phyloP scores from a whole-genome alignment of 1,139 yeast species.

The Debaryomyces coudertii region DNA sequence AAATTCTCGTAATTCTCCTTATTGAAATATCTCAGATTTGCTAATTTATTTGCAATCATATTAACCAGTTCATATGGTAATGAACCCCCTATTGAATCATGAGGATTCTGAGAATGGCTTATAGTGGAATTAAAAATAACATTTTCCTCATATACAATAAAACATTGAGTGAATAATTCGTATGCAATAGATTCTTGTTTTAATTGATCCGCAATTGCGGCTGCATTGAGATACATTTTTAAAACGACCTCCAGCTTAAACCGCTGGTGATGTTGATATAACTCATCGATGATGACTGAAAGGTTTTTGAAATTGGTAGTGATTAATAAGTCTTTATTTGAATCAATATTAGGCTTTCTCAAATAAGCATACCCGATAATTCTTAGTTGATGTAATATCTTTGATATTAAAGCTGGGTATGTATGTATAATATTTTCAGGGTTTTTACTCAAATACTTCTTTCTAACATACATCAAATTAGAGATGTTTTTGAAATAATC shows the following conservation, averaged over 20 bases:
- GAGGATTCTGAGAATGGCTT: slow-evolving; percentile 31
- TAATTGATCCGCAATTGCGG: slow-evolving; percentile 77
- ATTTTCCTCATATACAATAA: slow-evolving; percentile 84
- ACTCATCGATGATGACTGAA: slow-evolving; percentile 71
- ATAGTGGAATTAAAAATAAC: slow-evolving; percentile 30
- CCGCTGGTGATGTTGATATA: slow-evolving; percentile 56
- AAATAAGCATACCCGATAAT: slow-evolving; percentile 40
- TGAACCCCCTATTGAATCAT: slow-evolving; percentile 44
- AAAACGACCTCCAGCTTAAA: slow-evolving; percentile 51
- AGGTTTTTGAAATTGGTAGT: slow-evolving; percentile 68
- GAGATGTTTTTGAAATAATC: slow-evolving; percentile 57
- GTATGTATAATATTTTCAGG: slow-evolving; percentile 61
- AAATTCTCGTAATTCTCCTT: slow-evolving; percentile 74
- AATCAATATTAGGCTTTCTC: slow-evolving; percentile 23
- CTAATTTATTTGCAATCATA: slow-evolving; percentile 64
- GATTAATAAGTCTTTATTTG: slow-evolving; percentile 35
- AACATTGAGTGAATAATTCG: slow-evolving; percentile 88
- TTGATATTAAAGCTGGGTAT: slow-evolving; percentile 72
- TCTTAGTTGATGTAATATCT: slow-evolving; percentile 62
- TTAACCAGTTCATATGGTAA: slow-evolving; percentile 43
- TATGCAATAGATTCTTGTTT: slow-evolving; percentile 60
- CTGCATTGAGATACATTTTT: slow-evolving; percentile 57
- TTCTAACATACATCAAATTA: slow-evolving; percentile 58
- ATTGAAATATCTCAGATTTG: slow-evolving; percentile 57
- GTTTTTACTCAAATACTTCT: slow-evolving; percentile 57